Evolutionary conservation across 768 basidiomycete genomes (phyloP).

Genomic region (Lactarius hengduanensis): DNA sequence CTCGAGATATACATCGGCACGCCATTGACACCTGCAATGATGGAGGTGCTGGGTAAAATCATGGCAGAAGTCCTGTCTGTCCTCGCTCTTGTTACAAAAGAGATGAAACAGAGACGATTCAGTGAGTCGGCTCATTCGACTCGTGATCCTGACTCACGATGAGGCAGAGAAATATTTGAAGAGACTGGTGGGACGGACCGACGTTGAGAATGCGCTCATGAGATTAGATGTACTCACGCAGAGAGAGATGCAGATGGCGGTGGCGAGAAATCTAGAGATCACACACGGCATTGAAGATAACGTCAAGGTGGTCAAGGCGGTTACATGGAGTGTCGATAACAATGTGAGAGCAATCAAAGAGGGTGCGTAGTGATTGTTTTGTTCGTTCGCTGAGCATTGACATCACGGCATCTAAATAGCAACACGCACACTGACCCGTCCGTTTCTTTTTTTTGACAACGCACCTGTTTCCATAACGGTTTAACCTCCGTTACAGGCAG

Average conservation of each 20-base stretch:
- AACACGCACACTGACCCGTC: not conserved
- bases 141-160: not conserved
- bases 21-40: not conserved
- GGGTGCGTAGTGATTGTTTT: not conserved
- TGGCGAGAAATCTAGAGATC: not conserved
- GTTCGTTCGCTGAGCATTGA: not conserved
- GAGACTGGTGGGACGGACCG: not conserved
- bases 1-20: not conserved
- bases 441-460: too few species aligned
- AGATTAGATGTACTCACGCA: constrained; percentile 9
- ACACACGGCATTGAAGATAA: too few species aligned
- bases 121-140: not conserved
- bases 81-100: constrained; percentile 1
- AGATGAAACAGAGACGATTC: not conserved
- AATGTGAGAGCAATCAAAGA: not conserved
- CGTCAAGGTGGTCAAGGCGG: too few species aligned
- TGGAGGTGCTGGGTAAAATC: constrained; percentile 1
- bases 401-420: not conserved
- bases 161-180: not conserved
- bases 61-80: constrained; percentile 1
- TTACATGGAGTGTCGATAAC: not conserved
- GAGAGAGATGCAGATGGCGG: not conserved
- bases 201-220: not conserved
- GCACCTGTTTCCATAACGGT: too few species aligned
- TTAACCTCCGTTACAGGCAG: too few species aligned